Base-by-base conservation (phyloP, 768 basidiomycete genomes). In the Lentinus brumalis region DNA sequence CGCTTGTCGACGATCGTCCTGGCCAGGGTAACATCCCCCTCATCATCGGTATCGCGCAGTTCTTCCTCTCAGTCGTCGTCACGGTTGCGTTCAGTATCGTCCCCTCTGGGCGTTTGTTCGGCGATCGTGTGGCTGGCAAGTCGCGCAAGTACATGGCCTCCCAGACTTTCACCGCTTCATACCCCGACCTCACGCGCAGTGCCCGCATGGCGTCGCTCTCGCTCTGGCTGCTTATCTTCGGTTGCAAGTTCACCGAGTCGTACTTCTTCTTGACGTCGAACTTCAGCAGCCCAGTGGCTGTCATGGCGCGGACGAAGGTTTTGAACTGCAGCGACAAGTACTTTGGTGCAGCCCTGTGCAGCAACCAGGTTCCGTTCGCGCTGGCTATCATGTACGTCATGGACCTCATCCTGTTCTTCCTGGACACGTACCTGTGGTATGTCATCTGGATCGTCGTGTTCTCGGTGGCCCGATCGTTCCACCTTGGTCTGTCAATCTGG, bases 371-470 rank as follows among this genome's bases (percentile, higher is more conserved):
- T 42, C 86, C 90, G 0, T 99, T 98, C 77, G 89, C 97, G 0
- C 85, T 99, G 61, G 81, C 96, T 42, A 95, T 98, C 82, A 99
- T 98, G 96, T 98, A 96, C 79, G 74, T 97, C 76, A 98, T 99
- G 97, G 97, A 99, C 72, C 77, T 99, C 66, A 82, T 93, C 59
- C 81, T 99, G 67, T 99, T 98, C 87, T 99, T 99, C 86, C 79
- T 99, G 78, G 97, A 99, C 81, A 99, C 97, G 49, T 99, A 98
- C 82, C 79, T 99, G 47, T 99, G 97, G 97, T 99, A 97, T 79
- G 94, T 98, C 79, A 95, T 98, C 73, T 98, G 96, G 96, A 86
- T 94, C 69, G 95, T 96, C 64, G 89, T 96, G 67, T 94, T 96
- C 82, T 92, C 89, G 70, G 89, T 96, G 50, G 88, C 85, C 9